Base-by-base conservation (phyloP, 768 basidiomycete genomes). In the Sarcodon aspratus region DNA sequence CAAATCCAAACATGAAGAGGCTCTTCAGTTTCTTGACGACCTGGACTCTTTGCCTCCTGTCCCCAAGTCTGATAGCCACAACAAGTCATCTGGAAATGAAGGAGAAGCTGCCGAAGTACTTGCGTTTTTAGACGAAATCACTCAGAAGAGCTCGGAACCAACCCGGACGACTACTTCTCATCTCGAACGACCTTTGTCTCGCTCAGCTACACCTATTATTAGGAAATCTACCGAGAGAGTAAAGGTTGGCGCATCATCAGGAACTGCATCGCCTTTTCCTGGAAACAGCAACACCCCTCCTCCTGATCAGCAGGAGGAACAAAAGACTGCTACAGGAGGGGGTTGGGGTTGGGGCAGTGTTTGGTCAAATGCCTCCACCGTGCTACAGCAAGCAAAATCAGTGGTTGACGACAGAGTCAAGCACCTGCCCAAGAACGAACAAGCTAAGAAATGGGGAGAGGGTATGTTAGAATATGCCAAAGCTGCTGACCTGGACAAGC, bases 391-490 rank as follows among this genome's bases (percentile, higher is more conserved):
- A 60, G 93, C 94, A 5, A 80, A 75, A 63, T 74, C 80, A 27
- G 91, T 79, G 11, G 94, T 96, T 1, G 94, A 97, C 56, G 94
- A 95, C 60, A 88, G 90, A 61, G 92, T 94, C 50, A 92, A 92
- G 70, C 73, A 83, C 57, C 71, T 94, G 45, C 82, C 87, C 10
- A 84, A 78, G 65, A 88, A 86, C 54, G 89, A 90, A 57, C 87
- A 86, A 62, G 88, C 85, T 37, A 82, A 82, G 56, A 90, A 91
- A 57, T 92, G 87, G 88, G 74, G 85, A 36, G 88, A 89, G 58
- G 88, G 82, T 38, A 79, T 89, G 36, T 71, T 89, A 5, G 86
- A 82, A 56, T 92, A 92, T 58, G 91, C 94, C 2, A 94, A 92
- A 70, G 73, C 76, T 34, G 63, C 63, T 78, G 92, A 97, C 58